Conservation (phyloP, 208 protist genomes). For the Leishmania gerbilli region DNA sequence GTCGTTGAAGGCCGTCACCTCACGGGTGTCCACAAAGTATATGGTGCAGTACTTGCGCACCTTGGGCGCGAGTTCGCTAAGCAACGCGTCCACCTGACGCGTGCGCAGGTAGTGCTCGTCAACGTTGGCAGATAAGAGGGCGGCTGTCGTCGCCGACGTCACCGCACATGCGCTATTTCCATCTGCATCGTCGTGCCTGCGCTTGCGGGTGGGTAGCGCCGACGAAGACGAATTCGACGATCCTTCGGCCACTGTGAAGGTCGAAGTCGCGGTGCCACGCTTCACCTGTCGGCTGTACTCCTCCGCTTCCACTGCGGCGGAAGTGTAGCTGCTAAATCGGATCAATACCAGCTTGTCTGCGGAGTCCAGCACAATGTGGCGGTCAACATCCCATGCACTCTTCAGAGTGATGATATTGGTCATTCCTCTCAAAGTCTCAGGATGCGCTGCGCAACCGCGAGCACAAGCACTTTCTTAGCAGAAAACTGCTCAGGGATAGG, state of each 20-base stretch:
- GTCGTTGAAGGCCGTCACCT: constrained; percentile 98
- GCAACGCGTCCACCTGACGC: constrained; percentile 72
- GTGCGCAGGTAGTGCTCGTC: constrained; percentile 68
- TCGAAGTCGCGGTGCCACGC: not conserved
- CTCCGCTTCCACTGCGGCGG: constrained; percentile 10
- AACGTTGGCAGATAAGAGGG: constrained; percentile 13
- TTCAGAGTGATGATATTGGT: constrained; percentile 48
- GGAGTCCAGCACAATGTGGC: constrained; percentile 81
- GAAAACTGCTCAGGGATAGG: not conserved
- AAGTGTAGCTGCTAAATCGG: constrained; percentile 76
- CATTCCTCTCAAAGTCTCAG: constrained; percentile 14
- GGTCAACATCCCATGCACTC: constrained; percentile 88
- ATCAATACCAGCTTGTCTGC: constrained; percentile 79
- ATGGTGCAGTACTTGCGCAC: constrained; percentile 85
- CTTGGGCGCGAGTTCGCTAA: constrained; percentile 68
- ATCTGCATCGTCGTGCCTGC: constrained; percentile 12
- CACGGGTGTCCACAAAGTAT: constrained; percentile 71
- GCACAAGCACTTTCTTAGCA: not conserved
- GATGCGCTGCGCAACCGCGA: not conserved
- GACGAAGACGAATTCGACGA: not conserved
- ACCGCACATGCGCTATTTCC: not conserved
- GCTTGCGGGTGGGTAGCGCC: constrained; percentile 14
- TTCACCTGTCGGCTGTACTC: not conserved
- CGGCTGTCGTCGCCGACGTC: not conserved
- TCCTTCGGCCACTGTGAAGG: not conserved